Evolutionary conservation across 169 alveolate species (phyloP).

Genomic region (Babesia bovis): DNA sequence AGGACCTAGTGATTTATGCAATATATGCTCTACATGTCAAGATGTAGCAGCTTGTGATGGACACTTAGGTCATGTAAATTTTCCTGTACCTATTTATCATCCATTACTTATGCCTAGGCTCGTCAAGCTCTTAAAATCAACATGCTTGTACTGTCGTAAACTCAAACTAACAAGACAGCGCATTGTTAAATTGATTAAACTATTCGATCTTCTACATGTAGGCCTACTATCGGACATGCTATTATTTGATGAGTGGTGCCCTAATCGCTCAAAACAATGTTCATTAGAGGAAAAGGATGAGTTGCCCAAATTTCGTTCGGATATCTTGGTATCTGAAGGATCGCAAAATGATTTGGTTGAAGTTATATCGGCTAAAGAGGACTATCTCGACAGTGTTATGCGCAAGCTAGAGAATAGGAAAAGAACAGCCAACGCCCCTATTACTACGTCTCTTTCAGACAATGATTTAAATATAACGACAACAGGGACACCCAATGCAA

Average conservation of each 20-base stretch:
- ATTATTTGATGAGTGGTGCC: conserved; percentile 32
- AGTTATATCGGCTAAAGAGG: neutral
- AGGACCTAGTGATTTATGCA: conserved; percentile 91
- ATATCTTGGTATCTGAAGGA: neutral
- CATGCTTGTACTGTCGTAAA: conserved; percentile 51
- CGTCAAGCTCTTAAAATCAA: conserved; percentile 85
- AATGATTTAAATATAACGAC: neutral
- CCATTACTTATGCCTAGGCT: conserved; percentile 89
- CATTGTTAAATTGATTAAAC: conserved; percentile 18
- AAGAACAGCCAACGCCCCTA: neutral
- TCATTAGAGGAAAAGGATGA: neutral
- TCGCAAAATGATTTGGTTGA: neutral
- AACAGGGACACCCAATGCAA: too few species aligned
- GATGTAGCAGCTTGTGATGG: conserved; percentile 93
- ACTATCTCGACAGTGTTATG: conserved; percentile 1
- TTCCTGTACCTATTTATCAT: conserved; percentile 90
- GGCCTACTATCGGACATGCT: conserved; percentile 52
- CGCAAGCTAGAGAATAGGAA: conserved; percentile 10
- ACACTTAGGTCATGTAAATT: conserved; percentile 92
- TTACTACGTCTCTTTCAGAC: neutral
- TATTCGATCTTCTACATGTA: conserved; percentile 32
- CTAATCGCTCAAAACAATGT: neutral
- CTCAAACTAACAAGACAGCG: conserved; percentile 16
- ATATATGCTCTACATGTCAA: conserved; percentile 86
- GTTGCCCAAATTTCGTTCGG: neutral